Evolutionary conservation across 2,329 filamentous ascomycete genomes (phyloP).

Genomic region (Thelonectria olida): DNA sequence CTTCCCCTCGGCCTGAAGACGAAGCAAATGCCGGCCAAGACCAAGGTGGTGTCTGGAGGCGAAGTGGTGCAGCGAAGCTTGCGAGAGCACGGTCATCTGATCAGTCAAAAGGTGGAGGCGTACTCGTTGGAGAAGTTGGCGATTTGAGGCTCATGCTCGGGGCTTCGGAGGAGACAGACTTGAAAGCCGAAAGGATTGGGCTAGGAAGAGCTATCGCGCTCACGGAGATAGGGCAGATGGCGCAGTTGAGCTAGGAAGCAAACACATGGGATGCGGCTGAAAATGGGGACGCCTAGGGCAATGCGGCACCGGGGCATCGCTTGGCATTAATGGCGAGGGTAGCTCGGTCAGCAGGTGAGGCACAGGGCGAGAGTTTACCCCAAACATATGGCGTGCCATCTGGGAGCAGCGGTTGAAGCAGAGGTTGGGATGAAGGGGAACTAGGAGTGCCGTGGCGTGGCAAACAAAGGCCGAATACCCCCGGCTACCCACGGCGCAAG

Average conservation of each 20-base stretch:
- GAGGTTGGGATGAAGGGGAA: neutral
- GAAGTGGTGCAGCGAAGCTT: conserved; percentile 74
- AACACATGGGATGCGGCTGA: conserved; percentile 22
- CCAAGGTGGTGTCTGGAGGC: conserved; percentile 73
- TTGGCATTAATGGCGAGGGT: conserved; percentile 6
- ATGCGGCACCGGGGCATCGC: neutral
- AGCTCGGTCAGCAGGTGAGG: conserved; percentile 9
- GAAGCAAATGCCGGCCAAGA: conserved; percentile 57
- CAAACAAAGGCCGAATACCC: conserved; percentile 25
- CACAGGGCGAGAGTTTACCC: neutral
- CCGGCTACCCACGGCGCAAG: conserved; percentile 38
- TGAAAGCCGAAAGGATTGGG: conserved; percentile 2
- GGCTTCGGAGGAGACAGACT: conserved; percentile 5
- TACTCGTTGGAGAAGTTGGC: conserved; percentile 85
- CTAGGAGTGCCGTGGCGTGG: neutral
- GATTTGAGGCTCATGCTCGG: conserved; percentile 57
- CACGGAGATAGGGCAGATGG: conserved; percentile 6
- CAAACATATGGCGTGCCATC: neutral
- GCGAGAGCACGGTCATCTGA: conserved; percentile 79
- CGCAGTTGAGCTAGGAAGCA: neutral
- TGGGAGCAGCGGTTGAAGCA: neutral
- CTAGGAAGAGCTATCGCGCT: neutral
- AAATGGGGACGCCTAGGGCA: conserved; percentile 1
- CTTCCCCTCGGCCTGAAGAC: conserved; percentile 80
- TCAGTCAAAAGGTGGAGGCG: conserved; percentile 80